Conservation (phyloP, 179 eudicot genomes). For the Heliamphora pulchella region DNA sequence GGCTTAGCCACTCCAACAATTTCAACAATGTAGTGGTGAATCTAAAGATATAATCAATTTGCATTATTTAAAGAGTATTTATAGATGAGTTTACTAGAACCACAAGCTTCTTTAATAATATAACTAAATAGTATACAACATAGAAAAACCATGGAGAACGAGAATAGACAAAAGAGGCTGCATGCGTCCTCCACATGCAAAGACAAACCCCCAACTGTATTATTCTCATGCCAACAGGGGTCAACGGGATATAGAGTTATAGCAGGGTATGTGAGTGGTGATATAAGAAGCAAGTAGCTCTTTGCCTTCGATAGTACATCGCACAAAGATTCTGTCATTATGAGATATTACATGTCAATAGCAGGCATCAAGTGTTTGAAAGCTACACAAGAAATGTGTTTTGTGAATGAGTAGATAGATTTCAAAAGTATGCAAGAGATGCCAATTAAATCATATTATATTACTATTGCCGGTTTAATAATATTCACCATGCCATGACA, state of each 20-base stretch:
- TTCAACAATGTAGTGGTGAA: background rate
- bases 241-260: background rate
- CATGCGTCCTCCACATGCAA: background rate
- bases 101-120: background rate
- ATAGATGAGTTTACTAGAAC: background rate
- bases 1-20: background rate
- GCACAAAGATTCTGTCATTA: background rate
- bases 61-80: background rate
- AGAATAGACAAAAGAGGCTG: background rate
- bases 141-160: background rate
- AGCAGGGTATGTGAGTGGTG: background rate
- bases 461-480: background rate
- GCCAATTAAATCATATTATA: background rate
- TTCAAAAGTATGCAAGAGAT: slow-evolving; percentile 4
- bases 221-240: background rate
- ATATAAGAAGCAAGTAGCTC: background rate
- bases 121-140: background rate
- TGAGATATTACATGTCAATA: background rate
- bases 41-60: background rate
- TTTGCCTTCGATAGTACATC: background rate
- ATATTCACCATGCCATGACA: background rate
- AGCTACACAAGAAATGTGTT: background rate
- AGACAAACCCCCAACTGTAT: background rate
- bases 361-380: background rate
- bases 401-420: background rate